A percentile compares a stretch with the other conserved stretches of the same genome.
These are phyloP conservation scores for Nicotiana obtusifolia DNA, from an alignment of 257 asterid genomes.

Conservation along the genomic window DNA sequence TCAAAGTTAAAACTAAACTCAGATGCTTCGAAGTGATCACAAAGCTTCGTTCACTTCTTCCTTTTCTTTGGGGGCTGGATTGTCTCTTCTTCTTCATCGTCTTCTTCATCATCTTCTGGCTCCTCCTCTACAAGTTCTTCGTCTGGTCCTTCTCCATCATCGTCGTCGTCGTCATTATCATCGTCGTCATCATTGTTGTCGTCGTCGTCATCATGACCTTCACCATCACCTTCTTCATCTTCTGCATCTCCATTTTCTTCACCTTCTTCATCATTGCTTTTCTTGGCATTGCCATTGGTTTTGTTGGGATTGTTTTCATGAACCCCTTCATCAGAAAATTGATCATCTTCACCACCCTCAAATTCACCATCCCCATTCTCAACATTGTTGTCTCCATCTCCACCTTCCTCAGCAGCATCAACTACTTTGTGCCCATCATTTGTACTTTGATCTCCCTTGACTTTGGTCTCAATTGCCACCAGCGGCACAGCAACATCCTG, in stretches of 20 bases:
- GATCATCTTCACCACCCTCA: conserved; percentile 37
- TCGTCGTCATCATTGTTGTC: conserved; percentile 6
- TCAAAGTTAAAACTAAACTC: background rate
- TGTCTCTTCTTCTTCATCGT: conserved; percentile 60
- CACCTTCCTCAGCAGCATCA: conserved; percentile 48
- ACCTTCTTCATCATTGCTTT: conserved; percentile 22
- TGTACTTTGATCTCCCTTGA: conserved; percentile 12
- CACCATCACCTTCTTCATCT: conserved; percentile 25
- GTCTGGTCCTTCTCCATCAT: conserved; percentile 15
- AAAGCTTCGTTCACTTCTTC: conserved; percentile 45
- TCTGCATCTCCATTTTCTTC: conserved; percentile 28
- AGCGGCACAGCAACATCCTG: conserved; percentile 18
- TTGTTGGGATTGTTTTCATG: conserved; percentile 28
- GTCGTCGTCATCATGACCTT: conserved; percentile 22
- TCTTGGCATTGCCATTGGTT: conserved; percentile 38
- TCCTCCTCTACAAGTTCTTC: conserved; percentile 29
- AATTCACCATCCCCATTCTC: conserved; percentile 26
- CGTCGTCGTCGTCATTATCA: conserved; percentile 15
- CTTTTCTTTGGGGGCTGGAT: conserved; percentile 83
- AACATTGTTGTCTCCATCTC: conserved; percentile 18
- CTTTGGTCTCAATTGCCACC: conserved; percentile 18
- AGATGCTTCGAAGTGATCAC: background rate
- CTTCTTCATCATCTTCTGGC: conserved; percentile 30
- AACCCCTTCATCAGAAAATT: conserved; percentile 32
- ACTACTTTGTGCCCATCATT: conserved; percentile 23